Evolutionary conservation across 345 rosid genomes (phyloP).

Genomic region (Syzygium grande): DNA sequence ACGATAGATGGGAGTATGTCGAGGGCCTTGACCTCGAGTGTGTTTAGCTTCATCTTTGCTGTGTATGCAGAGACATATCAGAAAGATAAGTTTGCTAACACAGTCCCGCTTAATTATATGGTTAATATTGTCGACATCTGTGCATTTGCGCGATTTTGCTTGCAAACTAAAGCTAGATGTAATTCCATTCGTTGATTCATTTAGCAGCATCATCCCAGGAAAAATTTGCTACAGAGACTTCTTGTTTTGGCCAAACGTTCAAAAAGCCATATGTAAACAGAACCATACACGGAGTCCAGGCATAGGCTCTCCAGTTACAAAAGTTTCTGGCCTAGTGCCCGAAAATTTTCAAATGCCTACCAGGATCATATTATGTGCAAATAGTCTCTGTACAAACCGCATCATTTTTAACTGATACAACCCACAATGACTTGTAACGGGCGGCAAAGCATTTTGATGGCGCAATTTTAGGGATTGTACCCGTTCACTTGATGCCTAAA

Average conservation of each 20-base stretch:
- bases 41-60: too few species aligned
- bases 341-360: not conserved
- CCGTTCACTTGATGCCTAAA: not conserved
- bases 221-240: not conserved
- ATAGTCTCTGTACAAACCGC: not conserved
- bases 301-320: not conserved
- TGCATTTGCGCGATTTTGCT: not conserved
- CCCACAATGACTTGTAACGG: not conserved
- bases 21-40: too few species aligned
- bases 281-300: not conserved
- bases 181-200: not conserved
- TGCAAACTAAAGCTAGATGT: not conserved
- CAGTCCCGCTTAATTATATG: too few species aligned
- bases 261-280: not conserved
- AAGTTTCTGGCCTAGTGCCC: not conserved
- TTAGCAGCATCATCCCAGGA: fast-evolving
- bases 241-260: not conserved
- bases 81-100: too few species aligned
- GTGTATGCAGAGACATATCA: too few species aligned
- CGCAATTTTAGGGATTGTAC: not conserved
- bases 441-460: not conserved
- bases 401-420: not conserved
- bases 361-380: not conserved
- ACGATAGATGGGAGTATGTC: too few species aligned
- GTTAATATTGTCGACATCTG: too few species aligned